These are phyloP conservation scores for Pythium biforme DNA, from an alignment of 352 stramenopile genomes.

Conservation along the genomic window DNA sequence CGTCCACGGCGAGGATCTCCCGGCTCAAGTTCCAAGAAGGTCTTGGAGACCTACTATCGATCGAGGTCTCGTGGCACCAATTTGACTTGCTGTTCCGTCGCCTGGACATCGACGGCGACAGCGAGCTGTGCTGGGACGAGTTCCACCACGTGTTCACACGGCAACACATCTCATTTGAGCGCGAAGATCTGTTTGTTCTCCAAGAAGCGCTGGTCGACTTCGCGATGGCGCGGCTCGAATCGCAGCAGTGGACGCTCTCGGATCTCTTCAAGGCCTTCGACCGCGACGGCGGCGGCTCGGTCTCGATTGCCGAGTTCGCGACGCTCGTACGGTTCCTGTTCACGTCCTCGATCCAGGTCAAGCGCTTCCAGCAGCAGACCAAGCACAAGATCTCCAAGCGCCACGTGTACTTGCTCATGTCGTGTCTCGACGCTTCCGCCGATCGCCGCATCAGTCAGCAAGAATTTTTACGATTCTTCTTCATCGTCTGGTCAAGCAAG, in stretches of 20 bases:
- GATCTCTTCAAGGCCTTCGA: slow-evolving; percentile 55
- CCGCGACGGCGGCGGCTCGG: slow-evolving; percentile 39
- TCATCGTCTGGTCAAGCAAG: slow-evolving; percentile 48
- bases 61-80: slow-evolving; percentile 50
- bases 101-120: slow-evolving; percentile 36
- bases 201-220: slow-evolving; percentile 45
- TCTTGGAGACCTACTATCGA: slow-evolving; percentile 30
- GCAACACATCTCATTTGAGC: slow-evolving; percentile 30
- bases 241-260: slow-evolving; percentile 42
- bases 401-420: slow-evolving; percentile 53
- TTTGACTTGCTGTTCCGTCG: slow-evolving; percentile 53
- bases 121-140: slow-evolving; percentile 39
- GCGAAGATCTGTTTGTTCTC: slow-evolving; percentile 33
- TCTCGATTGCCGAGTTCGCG: slow-evolving; percentile 52
- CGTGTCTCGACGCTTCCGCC: slow-evolving; percentile 41
- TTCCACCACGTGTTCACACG: slow-evolving; percentile 39
- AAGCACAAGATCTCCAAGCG: slow-evolving; percentile 36
- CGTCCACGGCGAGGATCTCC: slow-evolving; percentile 31
- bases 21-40: slow-evolving; percentile 45
- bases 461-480: slow-evolving; percentile 56
- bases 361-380: slow-evolving; percentile 15
- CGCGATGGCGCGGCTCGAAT: slow-evolving; percentile 43
- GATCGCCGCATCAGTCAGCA: slow-evolving; percentile 42
- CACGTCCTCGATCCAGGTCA: slow-evolving; percentile 22
- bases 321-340: slow-evolving; percentile 49